Evolutionary conservation across 1,139 yeast species (phyloP).

Genomic region (Arxiozyma heterogenica): DNA sequence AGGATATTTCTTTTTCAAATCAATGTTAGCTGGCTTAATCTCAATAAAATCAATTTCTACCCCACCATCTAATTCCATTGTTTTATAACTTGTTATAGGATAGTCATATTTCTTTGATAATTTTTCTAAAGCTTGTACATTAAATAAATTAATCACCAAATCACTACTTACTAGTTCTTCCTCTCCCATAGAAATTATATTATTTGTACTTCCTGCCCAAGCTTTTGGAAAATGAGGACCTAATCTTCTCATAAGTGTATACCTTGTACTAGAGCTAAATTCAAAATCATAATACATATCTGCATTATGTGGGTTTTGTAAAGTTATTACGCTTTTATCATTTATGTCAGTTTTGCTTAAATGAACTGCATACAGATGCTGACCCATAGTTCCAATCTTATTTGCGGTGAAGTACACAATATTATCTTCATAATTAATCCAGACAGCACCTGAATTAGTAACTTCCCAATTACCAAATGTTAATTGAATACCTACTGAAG

Average conservation of each 20-base stretch:
- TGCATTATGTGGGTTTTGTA: conserved; percentile 19
- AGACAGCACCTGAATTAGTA: conserved; percentile 43
- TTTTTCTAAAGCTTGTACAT: conserved; percentile 30
- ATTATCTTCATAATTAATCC: conserved; percentile 45
- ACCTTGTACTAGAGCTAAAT: conserved; percentile 26
- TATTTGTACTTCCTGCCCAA: conserved; percentile 22
- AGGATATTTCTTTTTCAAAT: conserved; percentile 57
- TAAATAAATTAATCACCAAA: conserved; percentile 15
- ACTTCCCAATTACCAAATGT: conserved; percentile 68
- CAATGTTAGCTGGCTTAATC: conserved; percentile 62
- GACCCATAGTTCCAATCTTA: conserved; percentile 44
- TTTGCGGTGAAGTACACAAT: conserved; percentile 59
- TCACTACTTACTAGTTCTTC: conserved; percentile 8
- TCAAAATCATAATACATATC: conserved; percentile 22
- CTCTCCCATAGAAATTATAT: conserved; percentile 10
- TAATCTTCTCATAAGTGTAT: conserved; percentile 19
- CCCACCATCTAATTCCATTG: conserved; percentile 40
- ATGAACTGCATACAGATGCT: conserved; percentile 45
- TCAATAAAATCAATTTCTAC: conserved; percentile 60
- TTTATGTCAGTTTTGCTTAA: conserved; percentile 15
- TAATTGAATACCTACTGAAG: conserved; percentile 40
- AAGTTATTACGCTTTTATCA: conserved; percentile 6
- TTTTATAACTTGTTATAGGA: conserved; percentile 48
- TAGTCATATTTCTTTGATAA: conserved; percentile 35
- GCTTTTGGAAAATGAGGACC: conserved; percentile 25